Percentiles rank a stretch among this genome's conserved stretches.
These are phyloP conservation scores for Fomitopsis palustris DNA, from an alignment of 1,284 basidiomycete genomes.

Conservation along the genomic window DNA sequence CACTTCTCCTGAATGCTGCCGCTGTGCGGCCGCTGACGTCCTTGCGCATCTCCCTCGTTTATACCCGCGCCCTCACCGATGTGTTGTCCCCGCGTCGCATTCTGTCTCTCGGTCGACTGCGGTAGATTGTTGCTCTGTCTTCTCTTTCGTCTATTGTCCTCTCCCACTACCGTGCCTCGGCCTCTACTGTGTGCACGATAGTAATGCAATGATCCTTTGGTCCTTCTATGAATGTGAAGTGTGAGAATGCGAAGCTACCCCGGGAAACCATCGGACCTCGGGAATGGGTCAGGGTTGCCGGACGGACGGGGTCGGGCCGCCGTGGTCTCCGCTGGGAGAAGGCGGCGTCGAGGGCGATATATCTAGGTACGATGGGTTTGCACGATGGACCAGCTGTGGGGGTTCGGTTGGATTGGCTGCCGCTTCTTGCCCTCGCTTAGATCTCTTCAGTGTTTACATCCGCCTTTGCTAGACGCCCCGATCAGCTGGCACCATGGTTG, in stretches of 20 bases:
- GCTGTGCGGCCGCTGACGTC: constrained; percentile 1
- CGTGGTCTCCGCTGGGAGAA: not conserved
- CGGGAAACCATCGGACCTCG: not conserved
- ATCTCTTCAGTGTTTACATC: not conserved
- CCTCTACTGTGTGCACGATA: not conserved
- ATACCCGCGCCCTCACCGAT: not conserved
- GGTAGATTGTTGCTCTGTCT: not conserved
- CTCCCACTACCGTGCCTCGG: not conserved
- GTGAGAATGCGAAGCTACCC: not conserved
- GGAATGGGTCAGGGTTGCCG: not conserved
- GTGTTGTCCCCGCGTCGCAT: not conserved
- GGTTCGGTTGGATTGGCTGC: not conserved
- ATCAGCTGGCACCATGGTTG: constrained; percentile 35
- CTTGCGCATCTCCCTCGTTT: not conserved
- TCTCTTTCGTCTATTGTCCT: not conserved
- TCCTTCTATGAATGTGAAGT: not conserved
- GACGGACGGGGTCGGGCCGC: not conserved
- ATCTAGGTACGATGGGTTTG: not conserved
- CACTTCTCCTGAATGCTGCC: not conserved
- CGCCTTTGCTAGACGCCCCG: constrained; percentile 5
- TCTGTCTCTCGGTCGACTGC: not conserved
- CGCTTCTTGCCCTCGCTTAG: constrained; percentile 2
- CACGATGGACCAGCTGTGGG: not conserved
- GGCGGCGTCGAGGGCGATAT: not conserved
- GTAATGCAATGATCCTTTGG: not conserved